phyloP scores from a whole-genome alignment of 805 yeast species.

The Metschnikowia corniflorae region DNA sequence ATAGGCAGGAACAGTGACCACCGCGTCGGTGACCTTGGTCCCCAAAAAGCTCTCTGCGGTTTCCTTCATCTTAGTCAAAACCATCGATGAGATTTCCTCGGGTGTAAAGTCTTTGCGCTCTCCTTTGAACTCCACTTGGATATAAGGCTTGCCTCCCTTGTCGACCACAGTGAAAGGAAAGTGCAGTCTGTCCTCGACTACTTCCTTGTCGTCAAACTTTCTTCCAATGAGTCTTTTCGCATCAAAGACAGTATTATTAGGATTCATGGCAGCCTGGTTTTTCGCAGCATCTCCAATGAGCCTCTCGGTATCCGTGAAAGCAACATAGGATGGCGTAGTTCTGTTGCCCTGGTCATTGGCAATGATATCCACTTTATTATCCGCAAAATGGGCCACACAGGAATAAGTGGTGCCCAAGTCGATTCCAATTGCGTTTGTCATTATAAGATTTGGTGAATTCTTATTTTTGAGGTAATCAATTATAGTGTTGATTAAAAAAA shows the following conservation, averaged over 20 bases:
- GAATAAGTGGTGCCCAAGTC: constrained; percentile 98
- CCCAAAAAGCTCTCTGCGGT: constrained; percentile 92
- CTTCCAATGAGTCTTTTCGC: constrained; percentile 92
- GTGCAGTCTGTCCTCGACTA: constrained; percentile 76
- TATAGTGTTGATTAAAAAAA: not conserved
- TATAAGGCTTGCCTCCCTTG: constrained; percentile 80
- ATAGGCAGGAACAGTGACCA: constrained; percentile 43
- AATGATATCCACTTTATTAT: constrained; percentile 88
- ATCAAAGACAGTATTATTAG: constrained; percentile 88
- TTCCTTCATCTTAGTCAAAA: constrained; percentile 86
- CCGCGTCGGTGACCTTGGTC: constrained; percentile 59
- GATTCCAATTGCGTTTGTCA: constrained; percentile 65
- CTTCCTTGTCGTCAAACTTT: constrained; percentile 75
- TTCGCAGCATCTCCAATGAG: constrained; percentile 97
- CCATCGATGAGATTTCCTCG: constrained; percentile 93
- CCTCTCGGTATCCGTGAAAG: constrained; percentile 93
- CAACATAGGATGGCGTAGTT: constrained; percentile 96
- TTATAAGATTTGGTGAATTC: not conserved
- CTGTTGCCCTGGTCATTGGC: constrained; percentile 99
- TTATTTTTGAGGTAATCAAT: not conserved
- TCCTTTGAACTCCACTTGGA: constrained; percentile 85
- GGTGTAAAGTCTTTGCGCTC: constrained; percentile 86
- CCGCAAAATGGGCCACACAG: constrained; percentile 72
- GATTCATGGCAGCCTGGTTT: constrained; percentile 98
- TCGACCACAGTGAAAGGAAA: constrained; percentile 82